Percentiles rank a stretch among this genome's conserved stretches.
These are phyloP conservation scores for Microsporum ferrugineum DNA, from an alignment of 2,329 filamentous ascomycete species.

Conservation along the genomic window DNA sequence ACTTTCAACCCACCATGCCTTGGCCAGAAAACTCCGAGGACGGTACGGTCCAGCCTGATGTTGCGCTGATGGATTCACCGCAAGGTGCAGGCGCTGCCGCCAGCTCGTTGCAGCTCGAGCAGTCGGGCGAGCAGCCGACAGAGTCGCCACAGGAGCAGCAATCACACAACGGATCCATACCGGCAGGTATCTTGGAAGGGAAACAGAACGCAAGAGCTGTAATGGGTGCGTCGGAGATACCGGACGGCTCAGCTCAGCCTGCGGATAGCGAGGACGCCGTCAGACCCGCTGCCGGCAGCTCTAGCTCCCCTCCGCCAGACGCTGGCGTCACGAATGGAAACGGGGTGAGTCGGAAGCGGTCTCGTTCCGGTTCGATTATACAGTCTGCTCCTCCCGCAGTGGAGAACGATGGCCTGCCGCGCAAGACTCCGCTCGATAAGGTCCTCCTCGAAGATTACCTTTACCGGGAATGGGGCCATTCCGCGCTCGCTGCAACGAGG, in stretches of 20 bases:
- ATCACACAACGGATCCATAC: constrained; percentile 1
- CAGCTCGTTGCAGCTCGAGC: neutral
- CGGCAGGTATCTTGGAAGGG: constrained; percentile 24
- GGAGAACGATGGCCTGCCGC: constrained; percentile 23
- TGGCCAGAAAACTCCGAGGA: constrained; percentile 24
- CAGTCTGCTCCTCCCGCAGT: constrained; percentile 28
- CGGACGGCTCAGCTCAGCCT: constrained; percentile 28
- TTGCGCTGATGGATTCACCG: neutral
- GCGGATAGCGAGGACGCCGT: constrained; percentile 30
- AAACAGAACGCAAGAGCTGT: constrained; percentile 38
- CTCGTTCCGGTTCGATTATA: constrained; percentile 47
- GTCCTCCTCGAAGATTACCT: constrained; percentile 53
- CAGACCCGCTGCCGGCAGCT: constrained; percentile 15
- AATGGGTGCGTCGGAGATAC: constrained; percentile 35
- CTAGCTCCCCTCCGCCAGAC: constrained; percentile 18
- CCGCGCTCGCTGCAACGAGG: constrained; percentile 42
- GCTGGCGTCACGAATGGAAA: constrained; percentile 38
- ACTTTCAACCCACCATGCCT: constrained; percentile 20
- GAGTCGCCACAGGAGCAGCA: neutral
- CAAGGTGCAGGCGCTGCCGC: neutral
- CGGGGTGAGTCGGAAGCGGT: constrained; percentile 45
- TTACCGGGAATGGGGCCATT: constrained; percentile 51
- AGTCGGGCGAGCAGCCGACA: neutral
- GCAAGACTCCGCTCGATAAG: constrained; percentile 37
- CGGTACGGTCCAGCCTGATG: constrained; percentile 27